These are phyloP conservation scores for Fusarium sambucinum DNA, from an alignment of 2,329 filamentous ascomycete genomes.

Conservation along the genomic window DNA sequence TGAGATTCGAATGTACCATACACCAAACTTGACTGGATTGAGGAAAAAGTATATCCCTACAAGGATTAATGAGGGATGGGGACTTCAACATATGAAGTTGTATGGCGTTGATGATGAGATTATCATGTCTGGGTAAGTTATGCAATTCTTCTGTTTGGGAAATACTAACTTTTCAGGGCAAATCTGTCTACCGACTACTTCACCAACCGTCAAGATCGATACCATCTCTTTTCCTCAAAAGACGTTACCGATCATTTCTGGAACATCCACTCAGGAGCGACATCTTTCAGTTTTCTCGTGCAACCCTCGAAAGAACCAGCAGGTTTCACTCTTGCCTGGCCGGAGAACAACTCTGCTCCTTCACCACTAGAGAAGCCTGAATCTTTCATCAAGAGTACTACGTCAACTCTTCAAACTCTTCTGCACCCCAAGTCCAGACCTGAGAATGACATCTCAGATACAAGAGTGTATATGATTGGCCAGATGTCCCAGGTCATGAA, in stretches of 20 bases:
- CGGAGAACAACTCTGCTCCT: constrained; percentile 76
- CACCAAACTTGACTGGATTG: constrained; percentile 90
- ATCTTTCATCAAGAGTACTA: constrained; percentile 77
- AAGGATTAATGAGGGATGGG: constrained; percentile 98
- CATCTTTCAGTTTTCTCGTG: constrained; percentile 84
- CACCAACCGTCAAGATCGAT: constrained; percentile 93
- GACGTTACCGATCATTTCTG: constrained; percentile 86
- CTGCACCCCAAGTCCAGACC: constrained; percentile 59
- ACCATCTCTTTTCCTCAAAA: constrained; percentile 87
- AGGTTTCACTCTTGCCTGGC: constrained; percentile 78
- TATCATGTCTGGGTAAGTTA: constrained; percentile 82
- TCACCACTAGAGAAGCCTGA: constrained; percentile 78
- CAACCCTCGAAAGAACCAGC: constrained; percentile 68
- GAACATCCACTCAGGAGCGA: constrained; percentile 79
- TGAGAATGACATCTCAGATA: constrained; percentile 61
- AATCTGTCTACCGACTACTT: constrained; percentile 97
- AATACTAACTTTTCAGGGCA: constrained; percentile 61
- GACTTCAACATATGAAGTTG: constrained; percentile 98
- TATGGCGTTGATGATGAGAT: constrained; percentile 97
- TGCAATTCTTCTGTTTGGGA: rapidly evolving
- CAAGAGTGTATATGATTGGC: constrained; percentile 85
- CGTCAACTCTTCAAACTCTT: constrained; percentile 73
- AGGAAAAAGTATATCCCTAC: constrained; percentile 86
- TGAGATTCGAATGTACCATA: constrained; percentile 97
- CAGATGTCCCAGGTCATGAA: constrained; percentile 88